phyloP scores from a whole-genome alignment of 805 yeast genomes.

The Pichia pseudocactophila region DNA sequence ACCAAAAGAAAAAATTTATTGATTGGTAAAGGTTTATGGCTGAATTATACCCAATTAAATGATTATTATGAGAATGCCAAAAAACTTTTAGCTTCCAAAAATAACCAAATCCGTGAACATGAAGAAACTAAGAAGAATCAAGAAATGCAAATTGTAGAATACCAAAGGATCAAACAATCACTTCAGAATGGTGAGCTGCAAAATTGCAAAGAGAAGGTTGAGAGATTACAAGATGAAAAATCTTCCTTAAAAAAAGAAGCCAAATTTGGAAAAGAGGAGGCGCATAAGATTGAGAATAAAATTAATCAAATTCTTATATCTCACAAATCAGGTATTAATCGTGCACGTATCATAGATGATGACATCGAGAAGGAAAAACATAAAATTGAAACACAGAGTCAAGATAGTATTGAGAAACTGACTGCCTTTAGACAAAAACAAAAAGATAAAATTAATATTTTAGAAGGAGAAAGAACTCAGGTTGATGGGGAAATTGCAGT shows the following conservation, averaged over 20 bases:
- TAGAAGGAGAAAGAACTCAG: slow-evolving; percentile 12
- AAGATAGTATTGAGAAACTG: slow-evolving; percentile 34
- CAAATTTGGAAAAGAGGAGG: slow-evolving; percentile 11
- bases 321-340: slow-evolving; percentile 2
- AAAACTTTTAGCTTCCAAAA: slow-evolving; percentile 1
- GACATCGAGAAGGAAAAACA: slow-evolving; percentile 27
- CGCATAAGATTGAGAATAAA: slow-evolving; percentile 4
- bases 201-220: slow-evolving; percentile 1
- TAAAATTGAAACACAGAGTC: slow-evolving; percentile 33
- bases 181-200: slow-evolving; percentile 8
- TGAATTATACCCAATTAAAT: slow-evolving; percentile 29
- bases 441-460: slow-evolving; percentile 7
- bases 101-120: slow-evolving; percentile 2
- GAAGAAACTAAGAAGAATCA: not conserved
- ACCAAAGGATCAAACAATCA: slow-evolving; percentile 8
- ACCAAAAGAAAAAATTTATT: slow-evolving; percentile 30
- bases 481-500: slow-evolving; percentile 9
- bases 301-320: slow-evolving; percentile 12
- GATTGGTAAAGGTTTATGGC: slow-evolving; percentile 43
- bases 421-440: slow-evolving; percentile 14
- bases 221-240: not conserved
- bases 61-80: slow-evolving; percentile 18
- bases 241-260: slow-evolving; percentile 8
- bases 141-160: slow-evolving; percentile 9
- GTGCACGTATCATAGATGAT: slow-evolving; percentile 9